These are phyloP conservation scores for Coniophora puteana DNA, from an alignment of 1,284 basidiomycete species.

Conservation along the genomic window DNA sequence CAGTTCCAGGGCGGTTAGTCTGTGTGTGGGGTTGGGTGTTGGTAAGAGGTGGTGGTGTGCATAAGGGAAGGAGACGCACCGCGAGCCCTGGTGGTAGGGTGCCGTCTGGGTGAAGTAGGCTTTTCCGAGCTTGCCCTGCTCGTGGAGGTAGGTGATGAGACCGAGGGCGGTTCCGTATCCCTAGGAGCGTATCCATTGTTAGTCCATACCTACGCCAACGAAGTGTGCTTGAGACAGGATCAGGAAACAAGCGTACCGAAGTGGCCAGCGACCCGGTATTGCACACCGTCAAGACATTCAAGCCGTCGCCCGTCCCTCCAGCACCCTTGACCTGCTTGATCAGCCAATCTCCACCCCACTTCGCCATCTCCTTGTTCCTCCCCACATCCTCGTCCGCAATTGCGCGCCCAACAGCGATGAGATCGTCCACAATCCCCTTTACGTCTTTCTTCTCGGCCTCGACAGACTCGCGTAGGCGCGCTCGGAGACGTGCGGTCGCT, in stretches of 20 bases:
- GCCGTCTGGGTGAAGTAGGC: conserved; percentile 92
- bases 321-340: conserved; percentile 46
- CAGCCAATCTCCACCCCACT: conserved; percentile 83
- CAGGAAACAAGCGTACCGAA: conserved; percentile 55
- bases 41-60: conserved; percentile 1
- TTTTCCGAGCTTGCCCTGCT: conserved; percentile 68
- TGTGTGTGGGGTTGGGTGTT: conserved; percentile 21
- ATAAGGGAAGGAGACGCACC: conserved; percentile 35
- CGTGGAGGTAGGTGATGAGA: conserved; percentile 86
- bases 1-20: conserved; percentile 85
- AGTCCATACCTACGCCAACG: conserved; percentile 1
- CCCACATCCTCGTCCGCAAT: conserved; percentile 84
- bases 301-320: conserved; percentile 43
- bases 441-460: conserved; percentile 41
- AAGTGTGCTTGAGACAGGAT: conserved; percentile 3
- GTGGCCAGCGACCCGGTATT: conserved; percentile 93
- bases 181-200: conserved; percentile 34
- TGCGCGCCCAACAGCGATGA: conserved; percentile 60
- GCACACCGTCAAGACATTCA: conserved; percentile 91
- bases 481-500: conserved; percentile 70
- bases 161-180: conserved; percentile 93
- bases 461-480: conserved; percentile 38
- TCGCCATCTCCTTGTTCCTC: conserved; percentile 79
- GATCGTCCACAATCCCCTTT: conserved; percentile 45
- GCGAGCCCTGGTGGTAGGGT: conserved; percentile 89